These are phyloP conservation scores for Dactylellina drechsleri DNA, from an alignment of 2,329 filamentous ascomycete genomes.

Conservation along the genomic window DNA sequence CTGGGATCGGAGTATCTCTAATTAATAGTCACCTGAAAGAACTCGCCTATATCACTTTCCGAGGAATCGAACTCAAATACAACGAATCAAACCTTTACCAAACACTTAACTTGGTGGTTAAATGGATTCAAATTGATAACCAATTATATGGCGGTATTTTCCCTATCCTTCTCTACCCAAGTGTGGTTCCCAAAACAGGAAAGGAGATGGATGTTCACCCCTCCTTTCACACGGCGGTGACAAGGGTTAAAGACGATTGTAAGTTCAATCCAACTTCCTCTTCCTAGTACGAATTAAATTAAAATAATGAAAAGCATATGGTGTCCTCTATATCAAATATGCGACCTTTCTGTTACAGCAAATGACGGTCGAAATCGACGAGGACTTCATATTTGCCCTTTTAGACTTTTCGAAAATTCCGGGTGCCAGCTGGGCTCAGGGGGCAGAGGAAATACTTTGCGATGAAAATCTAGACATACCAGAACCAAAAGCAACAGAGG, in stretches of 20 bases:
- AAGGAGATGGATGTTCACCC: slow-evolving; percentile 97
- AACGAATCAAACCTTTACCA: slow-evolving; percentile 94
- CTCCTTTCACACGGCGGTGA: slow-evolving; percentile 89
- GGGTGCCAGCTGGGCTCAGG: slow-evolving; percentile 85
- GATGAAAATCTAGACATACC: slow-evolving; percentile 92
- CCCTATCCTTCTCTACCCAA: slow-evolving; percentile 95
- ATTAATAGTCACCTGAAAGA: slow-evolving; percentile 93
- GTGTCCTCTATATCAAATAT: slow-evolving; percentile 98
- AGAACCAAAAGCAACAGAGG: slow-evolving; percentile 83
- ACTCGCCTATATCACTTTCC: slow-evolving; percentile 89
- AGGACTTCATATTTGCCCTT: slow-evolving; percentile 96
- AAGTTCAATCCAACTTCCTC: slow-evolving; percentile 26
- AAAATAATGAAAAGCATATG: slow-evolving; percentile 69
- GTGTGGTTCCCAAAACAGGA: slow-evolving; percentile 95
- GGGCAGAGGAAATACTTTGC: slow-evolving; percentile 84
- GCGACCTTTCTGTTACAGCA: slow-evolving; percentile 92
- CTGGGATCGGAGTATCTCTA: slow-evolving; percentile 90
- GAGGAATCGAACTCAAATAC: slow-evolving; percentile 89
- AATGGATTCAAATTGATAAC: slow-evolving; percentile 99
- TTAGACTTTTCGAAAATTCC: slow-evolving; percentile 94
- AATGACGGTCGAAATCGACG: slow-evolving; percentile 97
- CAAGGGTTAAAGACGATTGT: slow-evolving; percentile 93
- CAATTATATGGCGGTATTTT: slow-evolving; percentile 98
- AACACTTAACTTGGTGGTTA: slow-evolving; percentile 87
- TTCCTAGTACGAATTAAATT: background rate